Evolutionary conservation across 75 land plant genomes (phyloP).

Genomic region (Picea glauca): DNA sequence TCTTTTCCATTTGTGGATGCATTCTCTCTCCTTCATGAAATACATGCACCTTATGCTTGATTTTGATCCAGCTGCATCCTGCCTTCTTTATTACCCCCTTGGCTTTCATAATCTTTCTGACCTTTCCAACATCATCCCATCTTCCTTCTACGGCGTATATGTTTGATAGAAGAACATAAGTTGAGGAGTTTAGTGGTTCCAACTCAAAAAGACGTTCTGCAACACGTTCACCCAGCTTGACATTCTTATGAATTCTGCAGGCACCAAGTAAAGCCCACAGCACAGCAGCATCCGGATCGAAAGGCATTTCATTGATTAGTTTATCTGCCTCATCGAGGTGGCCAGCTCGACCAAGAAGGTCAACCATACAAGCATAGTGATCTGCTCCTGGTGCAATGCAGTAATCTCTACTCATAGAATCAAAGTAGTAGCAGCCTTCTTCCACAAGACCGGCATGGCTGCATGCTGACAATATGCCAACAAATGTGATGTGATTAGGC

Average conservation of each 20-base stretch:
- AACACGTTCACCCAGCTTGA: slow-evolving; percentile 23
- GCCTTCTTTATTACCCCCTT: slow-evolving; percentile 33
- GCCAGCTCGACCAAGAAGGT: slow-evolving; percentile 36
- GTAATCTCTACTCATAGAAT: slow-evolving; percentile 20
- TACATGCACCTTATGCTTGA: slow-evolving; percentile 26
- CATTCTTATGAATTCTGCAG: slow-evolving; percentile 16
- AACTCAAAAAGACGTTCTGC: slow-evolving; percentile 23
- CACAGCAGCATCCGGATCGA: slow-evolving; percentile 17
- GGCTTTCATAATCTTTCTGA: slow-evolving; percentile 34
- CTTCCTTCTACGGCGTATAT: slow-evolving; percentile 41
- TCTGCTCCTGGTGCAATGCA: slow-evolving; percentile 21
- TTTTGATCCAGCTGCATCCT: slow-evolving; percentile 42
- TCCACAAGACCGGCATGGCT: slow-evolving; percentile 34
- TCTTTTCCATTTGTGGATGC: slow-evolving; percentile 30
- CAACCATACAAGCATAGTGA: slow-evolving; percentile 42
- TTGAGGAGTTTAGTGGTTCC: slow-evolving; percentile 28
- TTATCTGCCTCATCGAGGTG: slow-evolving; percentile 28
- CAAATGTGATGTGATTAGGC: slow-evolving; percentile 47
- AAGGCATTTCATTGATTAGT: slow-evolving; percentile 32
- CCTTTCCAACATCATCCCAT: slow-evolving; percentile 42
- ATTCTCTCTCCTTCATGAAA: slow-evolving; percentile 39
- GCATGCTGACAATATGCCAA: slow-evolving; percentile 43
- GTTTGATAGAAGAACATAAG: slow-evolving; percentile 41
- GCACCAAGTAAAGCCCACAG: slow-evolving; percentile 40
- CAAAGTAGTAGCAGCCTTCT: slow-evolving; percentile 24